Conservation (phyloP, 2,329 filamentous ascomycete species). For the Alternaria sp. region DNA sequence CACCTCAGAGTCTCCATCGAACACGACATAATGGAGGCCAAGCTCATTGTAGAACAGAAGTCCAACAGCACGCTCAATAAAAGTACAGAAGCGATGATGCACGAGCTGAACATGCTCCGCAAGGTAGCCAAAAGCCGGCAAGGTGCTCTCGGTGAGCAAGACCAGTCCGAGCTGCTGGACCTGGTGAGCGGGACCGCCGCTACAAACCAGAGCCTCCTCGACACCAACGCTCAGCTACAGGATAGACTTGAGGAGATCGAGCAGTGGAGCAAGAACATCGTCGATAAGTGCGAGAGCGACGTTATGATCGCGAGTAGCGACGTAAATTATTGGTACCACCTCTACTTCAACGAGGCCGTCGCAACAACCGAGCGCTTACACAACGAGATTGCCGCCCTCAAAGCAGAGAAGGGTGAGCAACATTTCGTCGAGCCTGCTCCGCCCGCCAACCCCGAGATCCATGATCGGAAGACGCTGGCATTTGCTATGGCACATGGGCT, state of each 20-base stretch:
- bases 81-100: neutral
- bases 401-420: neutral
- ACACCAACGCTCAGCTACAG: neutral
- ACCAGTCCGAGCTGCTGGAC: neutral
- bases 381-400: slow-evolving; percentile 1
- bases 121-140: neutral
- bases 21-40: neutral
- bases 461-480: neutral
- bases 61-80: neutral
- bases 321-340: neutral
- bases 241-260: neutral
- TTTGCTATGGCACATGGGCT: neutral
- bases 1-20: neutral
- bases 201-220: neutral
- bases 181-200: neutral
- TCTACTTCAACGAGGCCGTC: slow-evolving; percentile 2
- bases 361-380: neutral
- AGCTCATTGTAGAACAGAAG: neutral
- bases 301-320: neutral
- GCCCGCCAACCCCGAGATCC: neutral
- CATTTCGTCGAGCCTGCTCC: neutral
- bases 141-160: neutral
- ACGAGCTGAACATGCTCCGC: neutral
- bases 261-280: neutral
- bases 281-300: neutral